Percentiles rank a stretch among this genome's conserved stretches.
Evolutionary conservation across 163 green algal genomes (phyloP).

Genomic region (Scenedesmus sp.): DNA sequence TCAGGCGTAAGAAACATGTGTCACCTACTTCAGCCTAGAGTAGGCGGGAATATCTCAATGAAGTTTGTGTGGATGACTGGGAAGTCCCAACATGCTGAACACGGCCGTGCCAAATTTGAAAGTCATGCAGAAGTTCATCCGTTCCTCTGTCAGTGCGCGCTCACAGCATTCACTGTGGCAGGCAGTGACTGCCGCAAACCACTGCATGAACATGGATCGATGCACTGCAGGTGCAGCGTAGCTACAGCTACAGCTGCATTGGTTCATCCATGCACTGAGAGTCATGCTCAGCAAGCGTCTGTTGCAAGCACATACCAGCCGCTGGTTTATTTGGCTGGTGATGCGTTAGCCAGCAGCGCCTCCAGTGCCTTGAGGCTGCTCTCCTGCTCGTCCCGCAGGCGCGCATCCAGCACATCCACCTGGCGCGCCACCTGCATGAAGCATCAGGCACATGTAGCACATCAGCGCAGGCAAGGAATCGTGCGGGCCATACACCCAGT

Average conservation of each 20-base stretch:
- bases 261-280: background rate
- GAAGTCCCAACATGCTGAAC: background rate
- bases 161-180: too few species aligned
- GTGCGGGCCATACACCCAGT: too few species aligned
- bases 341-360: constrained; percentile 49
- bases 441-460: background rate
- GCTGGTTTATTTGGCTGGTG: background rate
- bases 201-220: background rate
- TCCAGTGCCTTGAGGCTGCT: constrained; percentile 54
- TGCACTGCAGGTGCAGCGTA: too few species aligned
- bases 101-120: background rate
- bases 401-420: constrained; percentile 63
- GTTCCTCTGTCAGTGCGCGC: too few species aligned
- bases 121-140: background rate
- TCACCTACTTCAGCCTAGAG: too few species aligned
- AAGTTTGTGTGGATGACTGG: background rate
- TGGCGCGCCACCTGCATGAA: constrained; percentile 61
- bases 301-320: background rate
- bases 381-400: constrained; percentile 61
- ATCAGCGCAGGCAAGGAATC: too few species aligned
- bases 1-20: too few species aligned
- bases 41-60: too few species aligned
- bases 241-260: background rate
- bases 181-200: too few species aligned
- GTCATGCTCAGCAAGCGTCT: background rate